phyloP scores from a whole-genome alignment of 768 basidiomycete species.

The Leccinum variicolor region DNA sequence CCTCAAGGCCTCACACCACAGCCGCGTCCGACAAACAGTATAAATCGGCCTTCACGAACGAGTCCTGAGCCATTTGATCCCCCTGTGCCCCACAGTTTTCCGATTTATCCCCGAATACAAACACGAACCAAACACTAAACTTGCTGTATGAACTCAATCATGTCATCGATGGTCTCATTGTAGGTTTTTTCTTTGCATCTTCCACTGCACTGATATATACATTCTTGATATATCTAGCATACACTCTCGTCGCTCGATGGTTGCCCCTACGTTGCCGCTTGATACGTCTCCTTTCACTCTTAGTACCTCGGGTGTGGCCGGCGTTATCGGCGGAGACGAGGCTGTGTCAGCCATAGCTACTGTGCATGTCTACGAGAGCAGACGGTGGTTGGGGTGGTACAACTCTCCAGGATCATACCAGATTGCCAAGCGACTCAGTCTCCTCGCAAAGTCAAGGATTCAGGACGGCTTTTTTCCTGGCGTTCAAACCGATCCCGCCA shows the following conservation, averaged over 20 bases:
- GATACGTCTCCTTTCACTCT: constrained; percentile 24
- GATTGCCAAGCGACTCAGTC: constrained; percentile 33
- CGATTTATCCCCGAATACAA: constrained; percentile 6
- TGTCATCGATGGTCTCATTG: constrained; percentile 1
- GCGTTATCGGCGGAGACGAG: constrained; percentile 37
- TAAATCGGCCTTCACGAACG: background rate
- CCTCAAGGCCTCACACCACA: background rate
- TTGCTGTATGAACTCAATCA: background rate
- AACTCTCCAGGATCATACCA: constrained; percentile 36
- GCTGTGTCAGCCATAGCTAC: constrained; percentile 38
- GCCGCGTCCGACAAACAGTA: background rate
- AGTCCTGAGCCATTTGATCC: background rate
- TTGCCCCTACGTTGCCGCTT: constrained; percentile 8
- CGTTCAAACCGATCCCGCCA: constrained; percentile 29
- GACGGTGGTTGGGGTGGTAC: constrained; percentile 37
- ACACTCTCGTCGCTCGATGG: constrained; percentile 15
- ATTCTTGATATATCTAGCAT: constrained; percentile 16
- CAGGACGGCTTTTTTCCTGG: constrained; percentile 36
- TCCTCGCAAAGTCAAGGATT: constrained; percentile 32
- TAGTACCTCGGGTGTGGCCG: constrained; percentile 33
- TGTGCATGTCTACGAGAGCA: constrained; percentile 32
- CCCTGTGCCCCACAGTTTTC: background rate
- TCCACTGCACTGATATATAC: constrained; percentile 19
- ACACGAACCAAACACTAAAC: background rate
- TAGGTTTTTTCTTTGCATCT: constrained; percentile 1